These are phyloP conservation scores for Polygonum maritimum DNA, from an alignment of 148 eudicot genomes.

Conservation along the genomic window DNA sequence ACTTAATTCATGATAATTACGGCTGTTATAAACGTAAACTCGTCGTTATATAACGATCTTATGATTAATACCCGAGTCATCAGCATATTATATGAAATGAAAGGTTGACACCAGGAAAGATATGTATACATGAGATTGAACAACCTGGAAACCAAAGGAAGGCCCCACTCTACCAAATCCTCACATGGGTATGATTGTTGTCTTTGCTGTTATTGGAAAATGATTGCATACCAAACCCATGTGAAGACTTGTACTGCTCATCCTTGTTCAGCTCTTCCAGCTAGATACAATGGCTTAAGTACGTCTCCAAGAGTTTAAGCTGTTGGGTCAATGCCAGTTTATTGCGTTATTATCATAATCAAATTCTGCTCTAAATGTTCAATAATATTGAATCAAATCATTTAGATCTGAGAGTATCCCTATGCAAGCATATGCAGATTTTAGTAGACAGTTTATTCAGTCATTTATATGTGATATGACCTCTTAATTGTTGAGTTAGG, in stretches of 20 bases:
- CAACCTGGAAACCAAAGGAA: not conserved
- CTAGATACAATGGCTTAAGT: not conserved
- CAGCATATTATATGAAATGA: no score
- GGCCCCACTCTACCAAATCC: not conserved
- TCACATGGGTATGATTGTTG: not conserved
- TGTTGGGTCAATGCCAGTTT: not conserved
- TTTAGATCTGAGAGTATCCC: no score
- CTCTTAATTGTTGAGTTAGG: no score
- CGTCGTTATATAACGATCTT: no score
- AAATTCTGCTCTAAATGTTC: not conserved
- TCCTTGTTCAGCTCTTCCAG: not conserved
- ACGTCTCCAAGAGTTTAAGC: not conserved
- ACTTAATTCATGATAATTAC: no score
- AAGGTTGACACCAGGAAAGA: no score
- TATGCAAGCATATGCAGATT: no score
- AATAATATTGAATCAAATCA: not conserved
- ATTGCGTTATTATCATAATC: not conserved
- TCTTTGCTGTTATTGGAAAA: not conserved
- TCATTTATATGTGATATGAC: no score
- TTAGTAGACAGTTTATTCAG: no score
- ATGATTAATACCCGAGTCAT: no score
- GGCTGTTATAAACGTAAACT: no score
- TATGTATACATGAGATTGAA: not conserved
- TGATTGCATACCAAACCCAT: slow-evolving; percentile 1
- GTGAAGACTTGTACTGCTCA: not conserved